Evolutionary conservation across 768 basidiomycete species (phyloP).

Genomic region (Suillus plorans): DNA sequence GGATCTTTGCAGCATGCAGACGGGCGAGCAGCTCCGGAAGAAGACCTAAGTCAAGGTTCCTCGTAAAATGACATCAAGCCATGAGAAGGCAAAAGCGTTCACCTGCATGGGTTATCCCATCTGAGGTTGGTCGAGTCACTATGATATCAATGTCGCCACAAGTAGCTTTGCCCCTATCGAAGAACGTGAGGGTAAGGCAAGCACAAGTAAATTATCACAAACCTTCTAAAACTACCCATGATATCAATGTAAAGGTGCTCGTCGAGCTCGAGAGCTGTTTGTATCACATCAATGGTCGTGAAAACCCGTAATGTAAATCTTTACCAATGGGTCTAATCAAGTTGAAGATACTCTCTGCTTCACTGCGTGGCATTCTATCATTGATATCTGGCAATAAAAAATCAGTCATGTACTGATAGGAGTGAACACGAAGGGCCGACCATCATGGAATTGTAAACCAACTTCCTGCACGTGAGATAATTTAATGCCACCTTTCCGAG

Average conservation of each 20-base stretch:
- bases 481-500: constrained; percentile 59
- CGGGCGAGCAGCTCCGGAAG: constrained; percentile 55
- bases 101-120: constrained; percentile 78
- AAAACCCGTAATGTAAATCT: constrained; percentile 10
- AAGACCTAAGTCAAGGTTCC: constrained; percentile 44
- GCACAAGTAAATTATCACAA: constrained; percentile 8
- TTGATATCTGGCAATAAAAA: constrained; percentile 62
- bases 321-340: constrained; percentile 70
- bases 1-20: constrained; percentile 56
- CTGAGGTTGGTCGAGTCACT: constrained; percentile 70
- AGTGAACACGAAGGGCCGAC: constrained; percentile 33
- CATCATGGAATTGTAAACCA: constrained; percentile 69
- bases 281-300: neutral
- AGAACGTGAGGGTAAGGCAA: neutral
- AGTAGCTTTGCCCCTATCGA: constrained; percentile 65
- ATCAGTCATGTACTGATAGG: neutral
- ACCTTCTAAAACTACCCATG: constrained; percentile 91
- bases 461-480: constrained; percentile 62
- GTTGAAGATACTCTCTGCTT: constrained; percentile 73
- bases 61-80: constrained; percentile 7
- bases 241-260: constrained; percentile 72
- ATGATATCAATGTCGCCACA: constrained; percentile 94
- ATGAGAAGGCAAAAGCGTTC: constrained; percentile 10
- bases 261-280: constrained; percentile 68
- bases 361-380: constrained; percentile 77